Conservation (phyloP, 2,329 filamentous ascomycete species). For the Dissoconium aciculare region DNA sequence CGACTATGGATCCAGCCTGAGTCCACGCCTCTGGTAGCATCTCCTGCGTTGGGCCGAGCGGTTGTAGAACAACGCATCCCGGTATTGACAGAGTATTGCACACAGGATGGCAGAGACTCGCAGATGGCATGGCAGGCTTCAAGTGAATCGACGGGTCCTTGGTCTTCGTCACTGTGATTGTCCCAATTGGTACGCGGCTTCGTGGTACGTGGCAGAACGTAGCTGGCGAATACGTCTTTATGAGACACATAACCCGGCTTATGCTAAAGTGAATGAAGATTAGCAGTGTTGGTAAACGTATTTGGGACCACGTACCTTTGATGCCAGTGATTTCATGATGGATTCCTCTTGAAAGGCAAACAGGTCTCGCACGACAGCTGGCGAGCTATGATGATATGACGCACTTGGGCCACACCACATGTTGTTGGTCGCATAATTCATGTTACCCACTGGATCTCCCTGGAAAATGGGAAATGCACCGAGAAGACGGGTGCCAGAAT, state of each 20-base stretch:
- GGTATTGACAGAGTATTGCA: constrained; percentile 5
- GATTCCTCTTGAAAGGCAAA: constrained; percentile 21
- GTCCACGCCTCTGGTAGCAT: background rate
- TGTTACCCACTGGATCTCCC: constrained; percentile 13
- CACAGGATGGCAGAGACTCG: constrained; percentile 1
- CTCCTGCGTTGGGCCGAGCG: constrained; percentile 3
- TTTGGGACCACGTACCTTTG: too few species aligned
- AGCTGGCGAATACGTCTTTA: constrained; percentile 10
- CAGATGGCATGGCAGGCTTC: constrained; percentile 7
- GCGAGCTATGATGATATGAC: constrained; percentile 22
- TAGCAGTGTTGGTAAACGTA: too few species aligned
- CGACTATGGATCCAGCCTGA: constrained; percentile 7
- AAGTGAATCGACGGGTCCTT: background rate
- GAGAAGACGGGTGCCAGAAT: constrained; percentile 12
- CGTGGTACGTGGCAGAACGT: constrained; percentile 8
- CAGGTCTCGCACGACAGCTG: constrained; percentile 14
- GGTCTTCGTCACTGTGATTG: constrained; percentile 7
- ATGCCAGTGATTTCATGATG: too few species aligned
- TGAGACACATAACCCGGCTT: constrained; percentile 5
- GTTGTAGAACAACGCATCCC: constrained; percentile 4
- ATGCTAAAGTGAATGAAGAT: background rate
- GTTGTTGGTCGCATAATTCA: constrained; percentile 11
- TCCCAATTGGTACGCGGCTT: constrained; percentile 7
- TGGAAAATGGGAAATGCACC: constrained; percentile 18
- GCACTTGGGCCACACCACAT: constrained; percentile 25